A percentile compares a stretch with the other conserved stretches of the same genome.
These are phyloP conservation scores for Pezicula carpinea DNA, from an alignment of 2,329 filamentous ascomycete species.

Conservation along the genomic window DNA sequence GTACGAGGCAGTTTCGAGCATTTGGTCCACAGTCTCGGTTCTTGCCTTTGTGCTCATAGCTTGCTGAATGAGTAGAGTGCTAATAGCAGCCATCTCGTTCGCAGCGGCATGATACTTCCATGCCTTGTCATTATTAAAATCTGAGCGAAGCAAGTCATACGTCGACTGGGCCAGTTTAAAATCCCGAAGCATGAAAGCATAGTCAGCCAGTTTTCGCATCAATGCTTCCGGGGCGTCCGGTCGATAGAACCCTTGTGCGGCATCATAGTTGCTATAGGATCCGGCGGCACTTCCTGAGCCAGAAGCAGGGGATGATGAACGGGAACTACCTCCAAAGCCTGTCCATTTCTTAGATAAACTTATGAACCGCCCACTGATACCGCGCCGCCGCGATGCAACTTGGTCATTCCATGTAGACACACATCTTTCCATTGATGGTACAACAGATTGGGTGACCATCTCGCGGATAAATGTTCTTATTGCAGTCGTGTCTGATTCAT, in stretches of 20 bases:
- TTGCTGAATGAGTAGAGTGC: constrained; percentile 72
- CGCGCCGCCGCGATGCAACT: constrained; percentile 82
- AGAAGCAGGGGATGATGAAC: constrained; percentile 27
- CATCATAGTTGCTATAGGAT: constrained; percentile 69
- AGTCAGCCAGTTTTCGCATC: constrained; percentile 91
- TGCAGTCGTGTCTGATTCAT: constrained; percentile 85
- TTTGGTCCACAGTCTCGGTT: constrained; percentile 75
- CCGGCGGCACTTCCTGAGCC: constrained; percentile 48
- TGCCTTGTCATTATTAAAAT: constrained; percentile 93
- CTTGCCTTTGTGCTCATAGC: constrained; percentile 70
- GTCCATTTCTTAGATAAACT: constrained; percentile 88
- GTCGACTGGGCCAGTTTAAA: constrained; percentile 90
- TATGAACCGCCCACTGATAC: constrained; percentile 89
- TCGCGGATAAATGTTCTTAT: constrained; percentile 88
- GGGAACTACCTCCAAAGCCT: constrained; percentile 62
- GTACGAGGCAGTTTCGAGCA: constrained; percentile 87
- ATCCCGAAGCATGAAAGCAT: constrained; percentile 93
- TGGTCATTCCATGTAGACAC: constrained; percentile 96
- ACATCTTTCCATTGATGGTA: constrained; percentile 93
- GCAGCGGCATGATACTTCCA: constrained; percentile 93
- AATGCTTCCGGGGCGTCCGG: constrained; percentile 83
- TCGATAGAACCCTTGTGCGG: constrained; percentile 71
- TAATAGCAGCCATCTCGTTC: constrained; percentile 91
- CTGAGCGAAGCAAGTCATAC: constrained; percentile 82
- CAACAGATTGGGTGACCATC: constrained; percentile 89